Base-by-base conservation (phyloP, 441 rosid genomes). In the Populus tomentosa region DNA sequence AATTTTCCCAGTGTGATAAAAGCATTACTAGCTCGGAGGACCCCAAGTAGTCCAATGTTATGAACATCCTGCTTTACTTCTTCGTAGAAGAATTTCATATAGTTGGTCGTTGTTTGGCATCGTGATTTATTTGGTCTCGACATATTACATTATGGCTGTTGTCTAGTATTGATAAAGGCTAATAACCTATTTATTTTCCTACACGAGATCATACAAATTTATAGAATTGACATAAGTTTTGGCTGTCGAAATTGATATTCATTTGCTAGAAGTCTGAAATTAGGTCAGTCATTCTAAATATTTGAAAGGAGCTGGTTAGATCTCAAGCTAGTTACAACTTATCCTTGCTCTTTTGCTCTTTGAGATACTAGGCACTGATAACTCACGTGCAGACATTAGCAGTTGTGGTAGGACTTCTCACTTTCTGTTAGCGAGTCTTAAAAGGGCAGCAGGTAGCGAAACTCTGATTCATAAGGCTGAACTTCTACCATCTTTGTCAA, bases 401-500 rank as follows among this genome's bases (percentile, higher is more conserved):
- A 8, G 32, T 35, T 38, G 23, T 6, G 72, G 28, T 18, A 70
- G n/a, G 56, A 33, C 32, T 23, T 35, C 18, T 30, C 40, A 11
- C 23, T 80, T n/a, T 65, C 20, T 18, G 40, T 73, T 42, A 30
- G 11, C 64, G 6, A 73, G 38, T 46, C 35, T 82, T 84, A 86
- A 74, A 89, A 79, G 65, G 95, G 85, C 76, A 90, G 74, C 50
- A 95, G 59, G 80, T 90, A 93, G n/a, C 97, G 91, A 80, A 92
- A 95, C 75, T 93, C 92, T 11, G 87, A 89, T 73, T 87, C 87
- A 72, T 95, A 95, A 77, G 93, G 89, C 74, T 93, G 98, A 80
- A 90, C 85, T 83, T 91, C 92, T 7, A 88, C 90, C 80, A 85
- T 82, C 78, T 86, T 92, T 68, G 86, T 75, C 14, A 84, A 67